Evolutionary conservation across 139 green algal species (phyloP).

Genomic region (Nannochloris sp.): DNA sequence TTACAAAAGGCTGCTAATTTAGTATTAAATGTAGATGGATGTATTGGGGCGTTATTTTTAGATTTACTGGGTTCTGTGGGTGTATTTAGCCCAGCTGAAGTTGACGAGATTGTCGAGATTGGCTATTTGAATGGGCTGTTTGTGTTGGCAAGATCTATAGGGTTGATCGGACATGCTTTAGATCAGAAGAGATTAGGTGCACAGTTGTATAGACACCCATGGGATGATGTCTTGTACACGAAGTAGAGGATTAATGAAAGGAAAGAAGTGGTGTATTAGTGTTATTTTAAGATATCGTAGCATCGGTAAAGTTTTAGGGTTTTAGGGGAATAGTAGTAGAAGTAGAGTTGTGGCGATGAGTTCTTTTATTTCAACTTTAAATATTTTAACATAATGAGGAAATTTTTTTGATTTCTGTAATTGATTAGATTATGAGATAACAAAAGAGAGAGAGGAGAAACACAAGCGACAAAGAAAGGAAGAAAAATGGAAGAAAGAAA

Average conservation of each 20-base stretch:
- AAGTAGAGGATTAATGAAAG: constrained; percentile 1
- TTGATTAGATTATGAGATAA: no score
- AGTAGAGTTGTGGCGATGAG: no score
- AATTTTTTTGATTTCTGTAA: no score
- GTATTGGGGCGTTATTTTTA: constrained; percentile 89
- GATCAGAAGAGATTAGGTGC: constrained; percentile 91
- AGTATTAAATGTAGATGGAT: constrained; percentile 78
- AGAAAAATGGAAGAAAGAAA: no score
- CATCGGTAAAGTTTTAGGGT: no score
- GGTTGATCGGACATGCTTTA: constrained; percentile 87
- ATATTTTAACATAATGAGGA: no score
- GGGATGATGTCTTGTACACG: constrained; percentile 66
- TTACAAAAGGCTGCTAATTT: constrained; percentile 87
- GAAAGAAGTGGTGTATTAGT: not conserved
- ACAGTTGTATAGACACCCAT: constrained; percentile 83
- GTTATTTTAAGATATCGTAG: not conserved
- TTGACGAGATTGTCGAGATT: constrained; percentile 69
- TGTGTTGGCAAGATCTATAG: constrained; percentile 85
- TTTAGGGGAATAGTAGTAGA: no score
- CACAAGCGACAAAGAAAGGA: no score
- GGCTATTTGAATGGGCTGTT: constrained; percentile 95
- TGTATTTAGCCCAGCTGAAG: constrained; percentile 54
- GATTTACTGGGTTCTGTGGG: constrained; percentile 70
- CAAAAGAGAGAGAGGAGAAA: no score
- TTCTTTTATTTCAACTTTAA: no score